Base-by-base conservation (phyloP, 2,329 filamentous ascomycete species). In the Plenodomus lindquistii region DNA sequence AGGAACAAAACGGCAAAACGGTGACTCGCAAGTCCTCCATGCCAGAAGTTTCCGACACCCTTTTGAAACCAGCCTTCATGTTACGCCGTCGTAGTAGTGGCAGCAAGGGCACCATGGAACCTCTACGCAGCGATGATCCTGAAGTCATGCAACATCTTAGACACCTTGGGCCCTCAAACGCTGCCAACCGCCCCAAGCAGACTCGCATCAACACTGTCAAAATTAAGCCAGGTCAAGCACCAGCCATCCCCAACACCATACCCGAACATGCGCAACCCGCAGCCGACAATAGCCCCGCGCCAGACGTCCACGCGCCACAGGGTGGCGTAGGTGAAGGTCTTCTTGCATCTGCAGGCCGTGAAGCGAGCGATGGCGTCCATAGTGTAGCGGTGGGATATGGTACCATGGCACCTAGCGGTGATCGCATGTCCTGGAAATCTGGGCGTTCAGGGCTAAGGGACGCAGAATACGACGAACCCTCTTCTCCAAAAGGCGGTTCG, bases 301-400 rank as follows among this genome's bases (percentile, higher is more conserved):
- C 52, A 2, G 59, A 63, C 3, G 50, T 54, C 5, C 68, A 74
- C 22, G 77, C 75, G n/a, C 73, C 76, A 27, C 71, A 78, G 44
- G 79, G 78, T 24, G 80, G 80, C 2, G 75, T 81, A 48, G 81
- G 81, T 2, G 79, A 80, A 52, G 80, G 80, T 15, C 62, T 84
- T 9, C 68, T 85, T 1, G 72, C 71, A 43, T 77, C 78, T 37
- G 80, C 82, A 24, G 82, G 80, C 9, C 74, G 77, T 21, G 80
- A 82, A 9, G 83, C 83, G 1, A 86, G 83, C 56, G 86, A 88
- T 61, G 87, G 85, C 29, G 82, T 85, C 2, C 82, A 85, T 57
- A 85, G 83, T 20, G 62, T 88, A 37, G 67, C 70, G 11, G 64
- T 72, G 42, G 73, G 75, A 45, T 79, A 78, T 49, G 76, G 75